These are phyloP conservation scores for Tetracentron sinense DNA, from an alignment of 164 flowering plant genomes.

Conservation along the genomic window DNA sequence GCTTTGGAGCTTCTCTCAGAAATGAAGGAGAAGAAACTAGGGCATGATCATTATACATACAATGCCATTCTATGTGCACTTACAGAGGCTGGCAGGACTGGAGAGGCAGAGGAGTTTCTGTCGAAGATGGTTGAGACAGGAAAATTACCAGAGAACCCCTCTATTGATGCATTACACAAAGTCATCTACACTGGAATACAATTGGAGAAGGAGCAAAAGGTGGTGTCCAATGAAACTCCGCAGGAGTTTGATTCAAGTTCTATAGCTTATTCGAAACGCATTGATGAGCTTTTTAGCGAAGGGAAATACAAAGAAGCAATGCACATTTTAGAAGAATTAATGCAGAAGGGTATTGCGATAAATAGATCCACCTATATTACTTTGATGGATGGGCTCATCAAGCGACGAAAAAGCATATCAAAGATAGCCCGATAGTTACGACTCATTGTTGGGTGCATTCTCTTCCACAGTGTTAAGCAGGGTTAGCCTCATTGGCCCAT, in stretches of 20 bases:
- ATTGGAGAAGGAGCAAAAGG: conserved; percentile 18
- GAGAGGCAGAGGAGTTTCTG: conserved; percentile 52
- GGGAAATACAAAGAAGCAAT: conserved; percentile 70
- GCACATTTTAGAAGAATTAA: conserved; percentile 39
- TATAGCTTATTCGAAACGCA: conserved; percentile 40
- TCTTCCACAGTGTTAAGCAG: not conserved
- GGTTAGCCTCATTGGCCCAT: not conserved
- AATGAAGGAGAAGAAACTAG: conserved; percentile 61
- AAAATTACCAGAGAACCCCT: conserved; percentile 21
- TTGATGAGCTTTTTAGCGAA: conserved; percentile 52
- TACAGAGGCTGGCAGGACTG: conserved; percentile 42
- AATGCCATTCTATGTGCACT: conserved; percentile 48
- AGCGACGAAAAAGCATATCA: conserved; percentile 53
- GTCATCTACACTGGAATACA: conserved; percentile 8
- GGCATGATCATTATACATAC: conserved; percentile 52
- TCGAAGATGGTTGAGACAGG: conserved; percentile 40
- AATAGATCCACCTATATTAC: conserved; percentile 46
- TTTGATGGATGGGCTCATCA: conserved; percentile 65
- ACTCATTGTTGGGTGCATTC: not conserved
- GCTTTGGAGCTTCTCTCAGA: conserved; percentile 52
- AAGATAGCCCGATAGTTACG: conserved; percentile 17
- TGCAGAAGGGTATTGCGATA: conserved; percentile 44
- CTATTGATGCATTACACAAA: conserved; percentile 5
- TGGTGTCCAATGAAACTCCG: conserved; percentile 12
- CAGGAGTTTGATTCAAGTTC: conserved; percentile 35